Conservation (phyloP, 2,329 filamentous ascomycete species). For the Scedosporium apiospermum region DNA sequence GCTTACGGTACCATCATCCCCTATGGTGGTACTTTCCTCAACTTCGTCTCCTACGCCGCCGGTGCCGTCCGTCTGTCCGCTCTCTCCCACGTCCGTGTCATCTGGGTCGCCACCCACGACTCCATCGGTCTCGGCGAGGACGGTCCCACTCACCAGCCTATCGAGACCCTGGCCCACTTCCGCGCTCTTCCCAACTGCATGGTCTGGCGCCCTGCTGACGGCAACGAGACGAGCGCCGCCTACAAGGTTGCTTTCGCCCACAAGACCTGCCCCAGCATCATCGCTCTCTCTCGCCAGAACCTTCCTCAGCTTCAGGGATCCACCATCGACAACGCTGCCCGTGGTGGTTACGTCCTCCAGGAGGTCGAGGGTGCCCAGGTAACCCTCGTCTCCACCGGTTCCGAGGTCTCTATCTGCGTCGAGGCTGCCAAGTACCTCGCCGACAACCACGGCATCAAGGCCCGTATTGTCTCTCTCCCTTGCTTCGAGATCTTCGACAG, state of each 20-base stretch:
- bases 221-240: conserved; percentile 94
- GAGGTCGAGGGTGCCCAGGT: conserved; percentile 77
- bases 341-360: conserved; percentile 88
- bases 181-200: conserved; percentile 97
- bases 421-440: conserved; percentile 87
- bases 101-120: conserved; percentile 98
- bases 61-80: conserved; percentile 91
- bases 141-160: conserved; percentile 96
- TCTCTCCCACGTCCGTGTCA: conserved; percentile 79
- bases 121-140: conserved; percentile 99
- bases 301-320: conserved; percentile 95
- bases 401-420: conserved; percentile 87
- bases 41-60: conserved; percentile 97
- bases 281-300: conserved; percentile 96
- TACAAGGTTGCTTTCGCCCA: conserved; percentile 93
- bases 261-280: conserved; percentile 81
- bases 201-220: conserved; percentile 98
- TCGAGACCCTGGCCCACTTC: conserved; percentile 97
- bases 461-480: conserved; percentile 89
- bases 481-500: conserved; percentile 96
- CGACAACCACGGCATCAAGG: conserved; percentile 78
- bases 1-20: conserved; percentile 94
- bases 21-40: conserved; percentile 93
- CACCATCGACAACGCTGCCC: conserved; percentile 77
- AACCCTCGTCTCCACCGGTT: conserved; percentile 90